These are phyloP conservation scores for Meyerozyma elateridarum DNA, from an alignment of 1,139 yeast species.

Conservation along the genomic window DNA sequence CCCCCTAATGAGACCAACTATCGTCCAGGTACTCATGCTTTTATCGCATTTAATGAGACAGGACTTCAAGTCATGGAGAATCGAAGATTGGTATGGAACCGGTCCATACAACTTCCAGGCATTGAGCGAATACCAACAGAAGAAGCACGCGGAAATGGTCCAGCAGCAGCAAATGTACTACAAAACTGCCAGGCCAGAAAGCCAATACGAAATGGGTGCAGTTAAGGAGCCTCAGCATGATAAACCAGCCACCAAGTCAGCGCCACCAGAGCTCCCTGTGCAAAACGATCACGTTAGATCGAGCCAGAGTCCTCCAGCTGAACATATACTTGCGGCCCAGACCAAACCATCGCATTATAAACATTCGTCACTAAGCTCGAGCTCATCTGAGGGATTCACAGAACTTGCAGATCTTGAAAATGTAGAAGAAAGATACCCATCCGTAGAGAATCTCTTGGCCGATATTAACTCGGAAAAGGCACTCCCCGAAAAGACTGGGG, in stretches of 20 bases:
- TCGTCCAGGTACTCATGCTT: slow-evolving; percentile 56
- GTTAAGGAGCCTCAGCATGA: too few relatives aligned
- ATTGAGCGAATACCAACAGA: slow-evolving; percentile 40
- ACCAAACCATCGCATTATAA: not conserved
- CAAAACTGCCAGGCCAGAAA: slow-evolving; percentile 25
- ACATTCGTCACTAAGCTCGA: slow-evolving; percentile 1
- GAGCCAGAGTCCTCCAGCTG: too few relatives aligned
- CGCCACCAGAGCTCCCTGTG: not conserved
- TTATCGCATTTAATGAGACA: slow-evolving; percentile 29
- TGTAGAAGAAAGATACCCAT: slow-evolving; percentile 42
- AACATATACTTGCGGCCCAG: too few relatives aligned
- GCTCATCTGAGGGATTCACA: slow-evolving; percentile 19
- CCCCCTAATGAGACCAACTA: slow-evolving; percentile 80
- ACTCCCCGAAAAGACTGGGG: slow-evolving; percentile 2
- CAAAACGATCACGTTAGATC: too few relatives aligned
- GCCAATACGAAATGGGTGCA: too few relatives aligned
- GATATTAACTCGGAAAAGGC: slow-evolving; percentile 3
- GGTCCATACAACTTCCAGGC: slow-evolving; percentile 45
- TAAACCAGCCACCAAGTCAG: slow-evolving; percentile 7
- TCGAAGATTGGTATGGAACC: slow-evolving; percentile 35
- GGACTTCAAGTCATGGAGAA: slow-evolving; percentile 22
- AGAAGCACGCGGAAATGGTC: slow-evolving; percentile 32
- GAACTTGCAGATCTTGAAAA: slow-evolving; percentile 36
- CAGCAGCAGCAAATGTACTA: slow-evolving; percentile 34
- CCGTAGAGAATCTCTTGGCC: slow-evolving; percentile 23